Conservation (phyloP, 768 basidiomycete genomes). For the Pulveroboletus sp. region DNA sequence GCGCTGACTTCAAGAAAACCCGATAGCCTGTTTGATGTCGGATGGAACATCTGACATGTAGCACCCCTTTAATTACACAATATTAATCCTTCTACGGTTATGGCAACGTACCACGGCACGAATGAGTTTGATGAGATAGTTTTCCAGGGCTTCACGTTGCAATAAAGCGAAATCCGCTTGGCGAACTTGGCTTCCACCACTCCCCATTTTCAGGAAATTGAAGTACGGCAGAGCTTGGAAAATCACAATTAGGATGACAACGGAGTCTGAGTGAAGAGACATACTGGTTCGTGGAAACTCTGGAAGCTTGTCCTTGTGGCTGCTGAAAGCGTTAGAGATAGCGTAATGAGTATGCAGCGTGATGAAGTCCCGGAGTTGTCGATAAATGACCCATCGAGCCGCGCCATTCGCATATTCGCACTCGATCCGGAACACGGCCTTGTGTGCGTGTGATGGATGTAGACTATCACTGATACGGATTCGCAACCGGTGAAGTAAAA, state of each 20-base stretch:
- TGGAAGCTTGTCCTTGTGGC: constrained; percentile 73
- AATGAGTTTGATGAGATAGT: constrained; percentile 84
- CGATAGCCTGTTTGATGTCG: constrained; percentile 83
- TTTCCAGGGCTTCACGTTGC: constrained; percentile 82
- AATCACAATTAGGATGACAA: constrained; percentile 1
- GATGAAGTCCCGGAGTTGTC: constrained; percentile 89
- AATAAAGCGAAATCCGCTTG: constrained; percentile 76
- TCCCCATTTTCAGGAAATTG: constrained; percentile 75
- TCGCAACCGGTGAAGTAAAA: constrained; percentile 75
- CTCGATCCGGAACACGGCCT: constrained; percentile 86
- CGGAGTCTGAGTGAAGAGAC: constrained; percentile 10
- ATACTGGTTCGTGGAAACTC: constrained; percentile 86
- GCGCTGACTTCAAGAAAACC: constrained; percentile 92
- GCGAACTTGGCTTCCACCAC: constrained; percentile 48
- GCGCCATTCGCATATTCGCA: constrained; percentile 96
- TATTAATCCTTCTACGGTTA: not conserved
- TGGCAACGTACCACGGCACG: constrained; percentile 71
- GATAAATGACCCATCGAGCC: constrained; percentile 92
- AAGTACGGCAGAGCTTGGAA: constrained; percentile 80
- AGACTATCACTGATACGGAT: constrained; percentile 85
- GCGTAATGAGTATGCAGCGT: constrained; percentile 88
- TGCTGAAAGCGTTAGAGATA: constrained; percentile 77
- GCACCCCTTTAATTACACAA: constrained; percentile 9
- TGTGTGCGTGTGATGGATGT: constrained; percentile 72
- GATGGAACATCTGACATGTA: constrained; percentile 83